phyloP scores from a whole-genome alignment of 2,329 filamentous ascomycete genomes.

The Calonectria naviculata region DNA sequence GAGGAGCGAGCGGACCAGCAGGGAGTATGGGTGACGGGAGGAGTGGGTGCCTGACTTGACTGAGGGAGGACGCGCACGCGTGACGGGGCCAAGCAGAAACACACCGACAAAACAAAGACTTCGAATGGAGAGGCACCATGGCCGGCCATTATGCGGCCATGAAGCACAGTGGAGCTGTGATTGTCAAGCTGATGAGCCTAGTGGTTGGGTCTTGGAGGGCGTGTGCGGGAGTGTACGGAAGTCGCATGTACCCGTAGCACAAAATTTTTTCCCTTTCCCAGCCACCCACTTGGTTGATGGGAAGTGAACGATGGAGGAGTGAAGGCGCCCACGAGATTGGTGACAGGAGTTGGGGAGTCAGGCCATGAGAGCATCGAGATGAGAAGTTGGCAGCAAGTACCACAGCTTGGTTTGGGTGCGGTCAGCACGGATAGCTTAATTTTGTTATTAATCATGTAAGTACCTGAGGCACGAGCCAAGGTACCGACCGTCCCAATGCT shows the following conservation, averaged over 20 bases:
- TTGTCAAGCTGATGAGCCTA: slow-evolving; percentile 39
- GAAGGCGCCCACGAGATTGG: slow-evolving; percentile 29
- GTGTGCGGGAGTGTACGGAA: slow-evolving; percentile 35
- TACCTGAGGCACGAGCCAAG: slow-evolving; percentile 10
- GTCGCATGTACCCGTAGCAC: slow-evolving; percentile 26
- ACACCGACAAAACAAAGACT: slow-evolving; percentile 49
- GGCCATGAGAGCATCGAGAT: slow-evolving; percentile 28
- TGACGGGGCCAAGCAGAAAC: slow-evolving; percentile 42
- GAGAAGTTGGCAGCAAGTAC: slow-evolving; percentile 25
- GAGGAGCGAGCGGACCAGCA: slow-evolving; percentile 31
- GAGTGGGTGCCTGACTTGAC: slow-evolving; percentile 29
- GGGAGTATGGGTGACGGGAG: slow-evolving; percentile 27
- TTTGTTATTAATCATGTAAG: background rate
- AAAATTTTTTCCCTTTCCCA: slow-evolving; percentile 24
- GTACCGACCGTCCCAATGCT: background rate
- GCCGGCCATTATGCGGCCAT: slow-evolving; percentile 48
- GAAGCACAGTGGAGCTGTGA: slow-evolving; percentile 48
- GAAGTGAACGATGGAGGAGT: slow-evolving; percentile 29
- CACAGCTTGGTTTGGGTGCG: slow-evolving; percentile 15
- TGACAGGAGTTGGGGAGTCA: slow-evolving; percentile 33
- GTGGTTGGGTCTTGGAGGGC: slow-evolving; percentile 35
- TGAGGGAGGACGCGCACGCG: slow-evolving; percentile 42
- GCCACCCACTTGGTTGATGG: slow-evolving; percentile 37
- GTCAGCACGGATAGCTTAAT: slow-evolving; percentile 15
- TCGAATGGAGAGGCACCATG: slow-evolving; percentile 39